phyloP scores from a whole-genome alignment of 1,284 basidiomycete species.

The Pyrrhoderma noxium region DNA sequence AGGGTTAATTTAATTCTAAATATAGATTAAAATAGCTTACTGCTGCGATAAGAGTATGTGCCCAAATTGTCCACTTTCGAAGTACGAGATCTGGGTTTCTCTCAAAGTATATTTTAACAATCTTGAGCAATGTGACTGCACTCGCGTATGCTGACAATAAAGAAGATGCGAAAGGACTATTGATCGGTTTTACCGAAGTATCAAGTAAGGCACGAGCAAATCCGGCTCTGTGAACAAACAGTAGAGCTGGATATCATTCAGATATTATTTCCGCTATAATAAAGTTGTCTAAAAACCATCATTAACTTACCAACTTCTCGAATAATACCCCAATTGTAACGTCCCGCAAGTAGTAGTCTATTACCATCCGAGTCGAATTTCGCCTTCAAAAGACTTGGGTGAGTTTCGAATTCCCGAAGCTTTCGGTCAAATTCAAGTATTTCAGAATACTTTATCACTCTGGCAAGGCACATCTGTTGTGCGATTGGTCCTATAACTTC shows the following conservation, averaged over 20 bases:
- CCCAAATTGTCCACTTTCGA: constrained; percentile 14
- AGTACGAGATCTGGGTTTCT: constrained; percentile 5
- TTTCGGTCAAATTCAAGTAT: constrained; percentile 16
- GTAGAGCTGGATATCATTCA: constrained; percentile 8
- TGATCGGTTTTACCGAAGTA: constrained; percentile 3
- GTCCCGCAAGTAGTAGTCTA: not conserved
- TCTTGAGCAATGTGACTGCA: constrained; percentile 10
- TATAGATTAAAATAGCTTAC: not conserved
- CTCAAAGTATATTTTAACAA: constrained; percentile 9
- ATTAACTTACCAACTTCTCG: constrained; percentile 5
- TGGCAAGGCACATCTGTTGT: constrained; percentile 3
- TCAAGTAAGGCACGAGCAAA: constrained; percentile 16
- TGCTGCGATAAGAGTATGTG: constrained; percentile 8
- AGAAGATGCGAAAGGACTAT: constrained; percentile 13
- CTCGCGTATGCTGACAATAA: constrained; percentile 14
- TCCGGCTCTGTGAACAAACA: constrained; percentile 12
- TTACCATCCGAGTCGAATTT: not conserved
- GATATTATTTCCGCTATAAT: too few species aligned
- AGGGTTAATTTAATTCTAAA: not conserved
- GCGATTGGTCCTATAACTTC: constrained; percentile 9
- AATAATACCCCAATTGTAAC: constrained; percentile 4
- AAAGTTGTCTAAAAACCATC: too few species aligned
- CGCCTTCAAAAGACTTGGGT: not conserved
- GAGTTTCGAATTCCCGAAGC: constrained; percentile 12
- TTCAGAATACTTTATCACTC: constrained; percentile 13